phyloP scores from a whole-genome alignment of 805 yeast genomes.

The Maudiozyma saulgeensis region DNA sequence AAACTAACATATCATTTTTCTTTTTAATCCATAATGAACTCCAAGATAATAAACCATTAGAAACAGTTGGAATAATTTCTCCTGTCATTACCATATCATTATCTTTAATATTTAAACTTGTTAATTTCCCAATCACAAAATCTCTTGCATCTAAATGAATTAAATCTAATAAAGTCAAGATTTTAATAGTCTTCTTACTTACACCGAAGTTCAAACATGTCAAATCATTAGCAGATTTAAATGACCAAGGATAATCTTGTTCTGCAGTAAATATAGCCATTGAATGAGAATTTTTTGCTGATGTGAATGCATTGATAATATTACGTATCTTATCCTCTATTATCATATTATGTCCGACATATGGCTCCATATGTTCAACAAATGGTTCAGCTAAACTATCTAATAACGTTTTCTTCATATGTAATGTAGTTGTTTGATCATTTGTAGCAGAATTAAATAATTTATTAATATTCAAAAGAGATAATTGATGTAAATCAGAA shows the following conservation, averaged over 20 bases:
- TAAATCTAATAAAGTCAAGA: conserved; percentile 60
- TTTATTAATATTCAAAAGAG: conserved; percentile 22
- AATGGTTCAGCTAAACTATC: conserved; percentile 26
- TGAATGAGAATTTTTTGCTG: conserved; percentile 60
- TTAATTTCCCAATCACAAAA: conserved; percentile 50
- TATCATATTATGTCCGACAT: neutral
- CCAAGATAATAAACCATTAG: conserved; percentile 5
- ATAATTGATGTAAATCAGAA: conserved; percentile 21
- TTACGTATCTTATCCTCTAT: conserved; percentile 5
- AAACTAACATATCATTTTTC: conserved; percentile 55
- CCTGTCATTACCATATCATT: conserved; percentile 60
- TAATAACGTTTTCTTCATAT: conserved; percentile 17
- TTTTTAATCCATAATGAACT: conserved; percentile 62
- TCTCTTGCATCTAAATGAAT: conserved; percentile 65
- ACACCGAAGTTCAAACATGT: conserved; percentile 82
- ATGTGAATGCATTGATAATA: conserved; percentile 49
- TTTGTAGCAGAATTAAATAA: conserved; percentile 9
- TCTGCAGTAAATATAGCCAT: conserved; percentile 81
- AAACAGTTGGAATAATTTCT: conserved; percentile 66
- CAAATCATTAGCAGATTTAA: conserved; percentile 77
- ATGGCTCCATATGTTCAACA: conserved; percentile 18
- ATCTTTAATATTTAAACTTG: conserved; percentile 16
- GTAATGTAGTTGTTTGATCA: conserved; percentile 5
- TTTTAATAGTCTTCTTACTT: conserved; percentile 48
- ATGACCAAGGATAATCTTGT: conserved; percentile 61